These are phyloP conservation scores for Fraxinus pennsylvanica DNA, from an alignment of 257 asterid species.

Conservation along the genomic window DNA sequence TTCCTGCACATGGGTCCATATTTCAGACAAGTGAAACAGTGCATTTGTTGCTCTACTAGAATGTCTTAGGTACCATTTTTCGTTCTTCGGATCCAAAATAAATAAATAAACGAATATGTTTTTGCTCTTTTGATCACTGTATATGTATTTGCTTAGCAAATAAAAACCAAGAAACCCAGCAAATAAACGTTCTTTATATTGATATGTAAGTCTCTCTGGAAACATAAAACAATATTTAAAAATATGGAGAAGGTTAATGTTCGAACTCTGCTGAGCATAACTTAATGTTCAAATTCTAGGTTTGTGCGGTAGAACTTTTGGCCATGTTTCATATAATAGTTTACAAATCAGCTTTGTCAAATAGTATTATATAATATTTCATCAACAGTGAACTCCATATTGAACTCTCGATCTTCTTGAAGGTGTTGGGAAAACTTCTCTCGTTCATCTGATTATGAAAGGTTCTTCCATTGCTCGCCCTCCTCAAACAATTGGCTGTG, in stretches of 20 bases:
- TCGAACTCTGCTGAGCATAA: neutral
- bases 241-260: neutral
- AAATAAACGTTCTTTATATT: neutral
- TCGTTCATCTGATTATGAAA: constrained; percentile 81
- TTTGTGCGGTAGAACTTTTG: neutral
- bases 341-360: neutral
- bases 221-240: too few species aligned
- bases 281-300: neutral
- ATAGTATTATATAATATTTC: neutral
- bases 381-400: neutral
- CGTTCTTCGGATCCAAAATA: neutral
- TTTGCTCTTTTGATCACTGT: neutral
- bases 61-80: neutral
- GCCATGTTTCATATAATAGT: neutral
- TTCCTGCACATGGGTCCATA: neutral
- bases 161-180: neutral
- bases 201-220: neutral
- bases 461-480: constrained; percentile 79
- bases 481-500: constrained; percentile 88
- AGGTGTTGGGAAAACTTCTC: constrained; percentile 98
- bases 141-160: neutral
- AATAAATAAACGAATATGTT: too few species aligned
- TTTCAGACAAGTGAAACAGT: neutral
- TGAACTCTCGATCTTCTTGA: constrained; percentile 22
- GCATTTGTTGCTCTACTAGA: neutral